Evolutionary conservation across 805 yeast genomes (phyloP), one percentile per base, ranked within the genome.

Genomic region (Candida koratica): DNA sequence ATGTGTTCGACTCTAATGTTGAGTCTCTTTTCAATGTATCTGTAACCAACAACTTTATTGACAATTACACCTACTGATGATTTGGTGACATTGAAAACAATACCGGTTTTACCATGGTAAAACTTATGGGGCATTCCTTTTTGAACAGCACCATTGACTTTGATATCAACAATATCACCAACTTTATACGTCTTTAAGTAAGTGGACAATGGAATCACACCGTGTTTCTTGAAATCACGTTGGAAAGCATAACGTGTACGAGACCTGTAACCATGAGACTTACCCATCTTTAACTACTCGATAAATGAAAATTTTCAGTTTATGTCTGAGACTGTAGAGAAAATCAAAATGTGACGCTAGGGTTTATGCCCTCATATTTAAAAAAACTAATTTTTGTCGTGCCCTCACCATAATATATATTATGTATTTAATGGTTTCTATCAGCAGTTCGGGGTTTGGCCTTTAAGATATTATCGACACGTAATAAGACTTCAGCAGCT

Each of bases 71-170:
- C 98, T 53, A 93, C 97, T 52, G 98, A 77, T 49, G 95, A 75
- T 81, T 86, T 93, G 84, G 98, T 90, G 57, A 93, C 94, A 82
- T 93, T 93, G 95, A 81, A 93, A 54, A 93, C 81, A 60, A 93
- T 86, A 83, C 98, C 98, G 55, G 98, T 93, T 83, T 89, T 93
- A 76, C 98, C 98, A 81, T 93, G 97, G 96, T 93, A 93, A 84
- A 79, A 89, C 80, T 93, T 93, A 88, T 87, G 96, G 71, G 98
- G 98, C 96, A 93, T 87, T 86, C 97, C 97, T 84, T 90, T 89
- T 72, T 93, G 97, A 80, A 89, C 79, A 56, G 98, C 79, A 81
- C 96, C 96, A 71, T 93, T 93, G 72, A 94, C 98, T 78, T 86
- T 90, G 80, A 93, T 89, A 75, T 93, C 98, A 65, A 93, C 98